A percentile compares a stretch with the other conserved stretches of the same genome.
These are phyloP conservation scores for Populus hybrid DNA, from an alignment of 441 rosid genomes.

Conservation along the genomic window DNA sequence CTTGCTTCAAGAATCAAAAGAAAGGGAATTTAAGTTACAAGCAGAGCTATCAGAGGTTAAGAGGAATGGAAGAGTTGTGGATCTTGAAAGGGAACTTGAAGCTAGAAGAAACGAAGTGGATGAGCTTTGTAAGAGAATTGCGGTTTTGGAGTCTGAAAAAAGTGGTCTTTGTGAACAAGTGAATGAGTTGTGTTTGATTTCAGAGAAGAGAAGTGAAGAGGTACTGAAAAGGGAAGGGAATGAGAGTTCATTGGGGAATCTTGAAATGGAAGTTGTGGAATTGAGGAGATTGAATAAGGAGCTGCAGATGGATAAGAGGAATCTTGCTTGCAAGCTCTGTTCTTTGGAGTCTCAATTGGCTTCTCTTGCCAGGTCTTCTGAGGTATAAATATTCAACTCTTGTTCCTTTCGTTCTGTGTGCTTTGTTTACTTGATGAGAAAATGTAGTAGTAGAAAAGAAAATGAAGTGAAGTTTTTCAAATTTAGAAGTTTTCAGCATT, in stretches of 20 bases:
- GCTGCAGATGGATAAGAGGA: conserved; percentile 74
- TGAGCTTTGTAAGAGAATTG: conserved; percentile 42
- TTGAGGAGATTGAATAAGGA: conserved; percentile 70
- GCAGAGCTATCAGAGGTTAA: conserved; percentile 45
- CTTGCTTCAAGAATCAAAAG: conserved; percentile 68
- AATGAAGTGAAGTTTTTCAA: not conserved
- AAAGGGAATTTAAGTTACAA: conserved; percentile 63
- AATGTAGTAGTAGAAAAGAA: not conserved
- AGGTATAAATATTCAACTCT: conserved; percentile 35
- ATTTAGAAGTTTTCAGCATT: not conserved
- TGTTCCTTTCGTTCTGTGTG: not conserved
- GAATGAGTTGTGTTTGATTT: conserved; percentile 28
- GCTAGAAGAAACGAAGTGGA: conserved; percentile 37
- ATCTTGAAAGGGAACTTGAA: conserved; percentile 47
- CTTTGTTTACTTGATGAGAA: not conserved
- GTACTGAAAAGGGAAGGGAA: conserved; percentile 21
- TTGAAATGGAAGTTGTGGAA: conserved; percentile 67
- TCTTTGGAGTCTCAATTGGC: conserved; percentile 53
- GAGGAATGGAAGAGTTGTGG: conserved; percentile 36
- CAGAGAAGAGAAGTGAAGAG: conserved; percentile 26
- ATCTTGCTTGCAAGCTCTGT: conserved; percentile 53
- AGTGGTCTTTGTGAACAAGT: conserved; percentile 41
- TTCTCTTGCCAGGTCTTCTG: conserved; percentile 44
- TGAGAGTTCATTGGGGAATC: conserved; percentile 27
- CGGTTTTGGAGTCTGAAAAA: conserved; percentile 49